These are phyloP conservation scores for Fraxinus nigra DNA, from an alignment of 305 asterid genomes.

Conservation along the genomic window DNA sequence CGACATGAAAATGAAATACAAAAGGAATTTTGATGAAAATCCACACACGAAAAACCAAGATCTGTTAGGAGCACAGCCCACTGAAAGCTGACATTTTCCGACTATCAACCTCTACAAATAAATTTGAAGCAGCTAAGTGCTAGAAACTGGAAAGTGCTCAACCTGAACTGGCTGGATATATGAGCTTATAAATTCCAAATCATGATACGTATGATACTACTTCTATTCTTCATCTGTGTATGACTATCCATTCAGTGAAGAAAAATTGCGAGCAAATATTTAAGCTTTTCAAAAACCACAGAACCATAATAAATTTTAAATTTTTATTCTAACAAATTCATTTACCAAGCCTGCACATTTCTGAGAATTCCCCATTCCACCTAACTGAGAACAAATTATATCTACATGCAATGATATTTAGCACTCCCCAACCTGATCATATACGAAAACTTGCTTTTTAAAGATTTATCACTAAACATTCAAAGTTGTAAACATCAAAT, in stretches of 20 bases:
- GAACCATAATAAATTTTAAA: background rate
- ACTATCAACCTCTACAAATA: background rate
- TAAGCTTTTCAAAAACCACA: background rate
- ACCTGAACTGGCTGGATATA: background rate
- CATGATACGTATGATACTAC: background rate
- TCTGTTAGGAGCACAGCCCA: background rate
- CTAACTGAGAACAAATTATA: background rate
- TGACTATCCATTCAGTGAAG: background rate
- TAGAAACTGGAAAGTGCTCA: background rate
- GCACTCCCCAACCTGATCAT: background rate
- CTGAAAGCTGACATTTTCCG: background rate
- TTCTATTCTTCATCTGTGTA: background rate
- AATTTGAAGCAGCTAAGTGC: background rate
- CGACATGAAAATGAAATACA: constrained; percentile 15
- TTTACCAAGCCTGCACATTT: background rate
- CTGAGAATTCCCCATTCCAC: background rate
- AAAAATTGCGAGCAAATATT: background rate
- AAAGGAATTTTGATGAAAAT: constrained; percentile 9
- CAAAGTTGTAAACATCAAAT: background rate
- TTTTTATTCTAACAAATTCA: background rate
- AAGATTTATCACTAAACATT: background rate
- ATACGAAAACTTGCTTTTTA: background rate
- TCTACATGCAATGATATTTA: background rate
- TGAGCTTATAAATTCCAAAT: background rate
- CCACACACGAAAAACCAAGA: background rate